phyloP scores from a whole-genome alignment of 208 protist species.

The Crithidia bombi region DNA sequence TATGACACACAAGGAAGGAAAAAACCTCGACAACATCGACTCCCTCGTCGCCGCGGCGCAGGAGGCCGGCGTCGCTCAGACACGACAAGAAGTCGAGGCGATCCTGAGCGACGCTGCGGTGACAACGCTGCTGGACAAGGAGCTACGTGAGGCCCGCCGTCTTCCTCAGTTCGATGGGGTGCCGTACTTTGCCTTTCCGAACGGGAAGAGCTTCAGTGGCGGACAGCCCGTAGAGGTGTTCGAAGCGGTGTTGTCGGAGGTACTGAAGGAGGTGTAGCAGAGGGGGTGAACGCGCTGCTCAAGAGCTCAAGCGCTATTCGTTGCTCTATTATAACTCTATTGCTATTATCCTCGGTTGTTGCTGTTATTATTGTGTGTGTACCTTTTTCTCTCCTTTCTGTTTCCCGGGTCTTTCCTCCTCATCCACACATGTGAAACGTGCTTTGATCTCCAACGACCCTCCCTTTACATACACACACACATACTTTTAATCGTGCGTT shows the following conservation, averaged over 20 bases:
- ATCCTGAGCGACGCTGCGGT: constrained; percentile 23
- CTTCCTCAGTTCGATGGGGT: constrained; percentile 35
- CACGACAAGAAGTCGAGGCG: constrained; percentile 24
- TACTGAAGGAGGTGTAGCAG: not conserved
- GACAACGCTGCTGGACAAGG: constrained; percentile 25
- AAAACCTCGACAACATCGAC: constrained; percentile 35
- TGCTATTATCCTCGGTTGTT: not conserved
- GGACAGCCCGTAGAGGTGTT: constrained; percentile 40
- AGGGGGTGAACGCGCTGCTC: not conserved
- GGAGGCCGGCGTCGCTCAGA: constrained; percentile 32
- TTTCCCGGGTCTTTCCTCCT: constrained; percentile 12
- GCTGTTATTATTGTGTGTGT: constrained; percentile 1
- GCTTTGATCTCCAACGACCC: too few species aligned
- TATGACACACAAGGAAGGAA: constrained; percentile 43
- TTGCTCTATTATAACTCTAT: not conserved
- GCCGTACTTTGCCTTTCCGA: constrained; percentile 45
- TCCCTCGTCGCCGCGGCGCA: constrained; percentile 26
- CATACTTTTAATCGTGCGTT: too few species aligned
- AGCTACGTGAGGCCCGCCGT: constrained; percentile 12
- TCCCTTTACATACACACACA: too few species aligned
- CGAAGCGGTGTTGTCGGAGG: constrained; percentile 26
- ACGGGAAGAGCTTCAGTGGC: constrained; percentile 36
- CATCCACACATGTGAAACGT: too few species aligned
- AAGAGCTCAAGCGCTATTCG: too few species aligned
- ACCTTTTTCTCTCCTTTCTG: not conserved